A percentile compares a stretch with the other conserved stretches of the same genome.
phyloP scores from a whole-genome alignment of 2,329 filamentous ascomycete species.

The Beauveria pseudobassiana region DNA sequence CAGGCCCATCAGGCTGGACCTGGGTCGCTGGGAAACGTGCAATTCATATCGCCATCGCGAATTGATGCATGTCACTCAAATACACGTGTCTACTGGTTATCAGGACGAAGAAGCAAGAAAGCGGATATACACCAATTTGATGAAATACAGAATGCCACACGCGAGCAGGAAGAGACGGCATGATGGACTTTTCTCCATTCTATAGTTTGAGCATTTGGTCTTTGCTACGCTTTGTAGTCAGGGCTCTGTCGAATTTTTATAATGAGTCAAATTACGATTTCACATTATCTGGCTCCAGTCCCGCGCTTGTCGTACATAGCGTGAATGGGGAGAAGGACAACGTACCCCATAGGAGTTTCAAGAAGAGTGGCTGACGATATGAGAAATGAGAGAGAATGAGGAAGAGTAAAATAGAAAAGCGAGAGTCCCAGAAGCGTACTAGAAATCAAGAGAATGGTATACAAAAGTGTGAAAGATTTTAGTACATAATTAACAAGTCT shows the following conservation, averaged over 20 bases:
- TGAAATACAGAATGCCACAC: conserved; percentile 9
- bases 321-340: background rate
- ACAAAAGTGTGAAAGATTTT: no score
- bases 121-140: conserved; percentile 10
- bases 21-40: background rate
- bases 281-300: background rate
- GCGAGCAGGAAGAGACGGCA: conserved; percentile 1
- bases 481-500: no score
- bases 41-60: background rate
- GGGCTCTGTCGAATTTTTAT: background rate
- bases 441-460: no score
- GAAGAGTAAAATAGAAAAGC: no score
- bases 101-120: background rate
- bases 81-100: background rate
- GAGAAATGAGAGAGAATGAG: no score
- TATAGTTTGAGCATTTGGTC: conserved; percentile 8
- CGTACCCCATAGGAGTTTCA: no score
- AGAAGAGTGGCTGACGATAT: no score
- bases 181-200: background rate
- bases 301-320: no score
- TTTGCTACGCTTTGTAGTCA: background rate
- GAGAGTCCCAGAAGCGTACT: no score
- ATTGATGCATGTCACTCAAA: background rate
- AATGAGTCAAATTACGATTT: background rate
- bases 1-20: conserved; percentile 9